Percentiles rank a stretch among this genome's conserved stretches.
These are phyloP conservation scores for Geotrichum armillariae DNA, from an alignment of 1,139 yeast genomes.

Conservation along the genomic window DNA sequence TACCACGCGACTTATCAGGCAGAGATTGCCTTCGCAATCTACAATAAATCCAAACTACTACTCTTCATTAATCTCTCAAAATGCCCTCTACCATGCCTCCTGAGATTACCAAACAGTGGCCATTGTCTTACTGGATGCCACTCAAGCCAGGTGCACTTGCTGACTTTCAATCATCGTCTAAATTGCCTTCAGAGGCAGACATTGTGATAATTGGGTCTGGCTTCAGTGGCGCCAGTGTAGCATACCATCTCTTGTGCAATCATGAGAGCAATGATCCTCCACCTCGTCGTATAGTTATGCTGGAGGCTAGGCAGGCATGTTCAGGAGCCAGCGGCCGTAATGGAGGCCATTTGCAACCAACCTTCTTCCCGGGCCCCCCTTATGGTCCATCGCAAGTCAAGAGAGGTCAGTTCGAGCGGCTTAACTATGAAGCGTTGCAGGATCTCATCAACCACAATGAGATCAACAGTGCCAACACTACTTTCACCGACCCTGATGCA, in stretches of 20 bases:
- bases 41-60: not conserved
- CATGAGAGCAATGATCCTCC: constrained; percentile 16
- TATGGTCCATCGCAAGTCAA: constrained; percentile 29
- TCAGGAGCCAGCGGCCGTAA: constrained; percentile 53
- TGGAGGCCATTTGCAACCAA: constrained; percentile 50
- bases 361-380: constrained; percentile 31
- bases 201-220: constrained; percentile 46
- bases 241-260: constrained; percentile 36
- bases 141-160: constrained; percentile 23
- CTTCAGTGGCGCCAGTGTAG: constrained; percentile 45
- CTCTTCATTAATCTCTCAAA: too few relatives aligned
- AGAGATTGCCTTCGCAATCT: too few relatives aligned
- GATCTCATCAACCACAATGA: constrained; percentile 34
- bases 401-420: constrained; percentile 32
- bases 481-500: constrained; percentile 7
- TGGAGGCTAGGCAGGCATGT: constrained; percentile 47
- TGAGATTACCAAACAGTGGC: constrained; percentile 15
- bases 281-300: constrained; percentile 34
- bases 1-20: constrained; percentile 1
- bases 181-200: constrained; percentile 37
- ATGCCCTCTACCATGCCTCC: constrained; percentile 13
- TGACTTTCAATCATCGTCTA: constrained; percentile 26
- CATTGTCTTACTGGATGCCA: constrained; percentile 27
- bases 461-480: constrained; percentile 31
- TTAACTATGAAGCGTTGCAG: constrained; percentile 29